Evolutionary conservation across 768 basidiomycete species (phyloP), one percentile per base, ranked within the genome.

Genomic region (Tulasnella sp.): DNA sequence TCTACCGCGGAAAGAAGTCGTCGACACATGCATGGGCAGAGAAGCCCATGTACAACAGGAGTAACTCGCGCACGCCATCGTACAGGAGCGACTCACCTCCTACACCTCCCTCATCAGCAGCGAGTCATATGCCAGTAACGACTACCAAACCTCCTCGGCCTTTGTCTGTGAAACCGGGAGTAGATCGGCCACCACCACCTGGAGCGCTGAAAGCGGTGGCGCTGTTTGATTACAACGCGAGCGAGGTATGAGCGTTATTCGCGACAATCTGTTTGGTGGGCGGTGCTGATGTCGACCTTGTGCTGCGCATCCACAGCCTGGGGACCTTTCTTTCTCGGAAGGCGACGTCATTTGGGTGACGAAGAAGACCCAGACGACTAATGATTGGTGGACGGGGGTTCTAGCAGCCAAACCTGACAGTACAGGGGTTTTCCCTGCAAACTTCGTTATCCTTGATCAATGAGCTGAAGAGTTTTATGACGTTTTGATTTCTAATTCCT

Each of bases 301-400:
- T 44, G 2, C 26, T 2, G 4, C 5, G n/a, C 8, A 15, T 13
- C 34, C 21, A 41, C 41, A 62, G 61, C 30, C 51, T 29, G 62
- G 62, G 0, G 62, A 63, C 51, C 60, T 63, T 19, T 62, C 61
- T 27, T 63, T 63, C 45, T 19, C 27, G 3, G 53, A 61, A 50
- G 62, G 62, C 3, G 62, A 63, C 30, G 60, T 63, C n/a, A 62
- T 63, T 11, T 53, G 42, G n/a, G 51, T 63, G 11, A 26, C 45
- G 24, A 34, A 63, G 34, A 61, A 48, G 44, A 53, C 61, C 4
- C 62, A 48, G 11, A 63, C 29, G 4, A 47, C 62, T 11, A 58
- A 63, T 41, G 62, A 63, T 43, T 63, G 62, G 62, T 62, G 62
- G 62, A 63, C 60, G 19, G 62, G 62, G 1, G 13, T 38, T 3